Evolutionary conservation across 441 rosid species (phyloP).

Genomic region (Syzygium syzygioides): DNA sequence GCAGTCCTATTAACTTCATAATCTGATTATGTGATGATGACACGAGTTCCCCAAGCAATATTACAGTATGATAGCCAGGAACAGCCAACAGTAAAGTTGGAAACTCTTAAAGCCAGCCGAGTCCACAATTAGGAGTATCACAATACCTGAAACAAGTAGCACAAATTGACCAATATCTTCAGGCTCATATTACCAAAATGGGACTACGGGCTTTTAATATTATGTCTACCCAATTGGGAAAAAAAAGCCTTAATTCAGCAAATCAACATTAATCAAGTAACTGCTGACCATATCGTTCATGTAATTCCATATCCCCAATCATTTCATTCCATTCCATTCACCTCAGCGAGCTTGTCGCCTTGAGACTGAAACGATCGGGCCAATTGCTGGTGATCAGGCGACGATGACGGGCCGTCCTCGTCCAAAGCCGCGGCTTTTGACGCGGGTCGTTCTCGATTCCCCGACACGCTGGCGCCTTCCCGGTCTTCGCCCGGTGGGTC

Average conservation of each 20-base stretch:
- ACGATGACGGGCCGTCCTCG: not conserved
- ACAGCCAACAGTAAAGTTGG: not conserved
- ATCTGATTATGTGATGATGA: not conserved
- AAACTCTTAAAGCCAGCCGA: not conserved
- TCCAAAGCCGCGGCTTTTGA: not conserved
- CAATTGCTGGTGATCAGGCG: conserved; percentile 17
- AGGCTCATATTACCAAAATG: not conserved
- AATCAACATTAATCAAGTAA: not conserved
- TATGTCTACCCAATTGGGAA: not conserved
- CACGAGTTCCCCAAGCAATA: not conserved
- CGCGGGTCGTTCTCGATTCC: not conserved
- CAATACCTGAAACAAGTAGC: not conserved
- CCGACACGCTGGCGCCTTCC: not conserved
- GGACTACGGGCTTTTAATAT: not conserved
- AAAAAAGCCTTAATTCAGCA: not conserved
- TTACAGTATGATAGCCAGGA: not conserved
- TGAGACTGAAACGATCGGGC: conserved; percentile 52
- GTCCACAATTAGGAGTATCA: not conserved
- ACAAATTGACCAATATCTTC: not conserved
- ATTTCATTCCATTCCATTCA: conserved; percentile 1
- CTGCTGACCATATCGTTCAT: not conserved
- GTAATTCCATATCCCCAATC: not conserved
- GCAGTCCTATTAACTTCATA: not conserved
- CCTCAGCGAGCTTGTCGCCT: conserved; percentile 77
- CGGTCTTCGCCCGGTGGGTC: not conserved